These are phyloP conservation scores for Venturia effusa DNA, from an alignment of 2,329 filamentous ascomycete genomes.

Conservation along the genomic window DNA sequence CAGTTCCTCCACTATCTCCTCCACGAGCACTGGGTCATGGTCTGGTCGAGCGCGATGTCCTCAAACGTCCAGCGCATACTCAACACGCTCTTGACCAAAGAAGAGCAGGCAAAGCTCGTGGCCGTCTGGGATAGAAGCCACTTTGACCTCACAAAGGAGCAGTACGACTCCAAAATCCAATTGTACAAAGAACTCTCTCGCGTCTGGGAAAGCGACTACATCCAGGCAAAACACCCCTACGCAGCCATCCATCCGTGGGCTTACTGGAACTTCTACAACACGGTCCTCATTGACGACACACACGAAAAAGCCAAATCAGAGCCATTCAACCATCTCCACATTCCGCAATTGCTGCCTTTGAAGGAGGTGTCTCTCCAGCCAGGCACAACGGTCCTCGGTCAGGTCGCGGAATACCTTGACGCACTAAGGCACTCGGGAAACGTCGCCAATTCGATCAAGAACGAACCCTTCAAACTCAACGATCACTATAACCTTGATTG, in stretches of 20 bases:
- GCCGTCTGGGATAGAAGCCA: constrained; percentile 1
- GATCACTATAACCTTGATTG: neutral
- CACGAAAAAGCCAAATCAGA: neutral
- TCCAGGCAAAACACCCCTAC: constrained; percentile 2
- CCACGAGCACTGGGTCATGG: constrained; percentile 5
- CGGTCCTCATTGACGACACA: constrained; percentile 8
- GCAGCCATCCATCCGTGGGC: neutral
- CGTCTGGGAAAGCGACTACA: constrained; percentile 1
- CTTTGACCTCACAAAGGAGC: neutral
- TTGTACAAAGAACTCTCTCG: constrained; percentile 5
- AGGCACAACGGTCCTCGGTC: neutral
- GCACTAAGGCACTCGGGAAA: neutral
- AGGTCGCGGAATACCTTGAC: neutral
- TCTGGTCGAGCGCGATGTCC: constrained; percentile 3
- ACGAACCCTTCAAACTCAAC: neutral
- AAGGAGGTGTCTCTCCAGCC: neutral
- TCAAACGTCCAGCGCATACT: neutral
- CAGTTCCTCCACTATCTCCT: constrained; percentile 3
- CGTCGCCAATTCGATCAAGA: neutral
- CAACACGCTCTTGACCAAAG: neutral
- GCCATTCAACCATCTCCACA: constrained; percentile 4
- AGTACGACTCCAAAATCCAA: constrained; percentile 4
- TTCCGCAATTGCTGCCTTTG: neutral
- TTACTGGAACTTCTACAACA: constrained; percentile 3
- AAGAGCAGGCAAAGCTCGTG: neutral